These are phyloP conservation scores for Trichoderma simmonsii DNA, from an alignment of 2,329 filamentous ascomycete genomes.

Conservation along the genomic window DNA sequence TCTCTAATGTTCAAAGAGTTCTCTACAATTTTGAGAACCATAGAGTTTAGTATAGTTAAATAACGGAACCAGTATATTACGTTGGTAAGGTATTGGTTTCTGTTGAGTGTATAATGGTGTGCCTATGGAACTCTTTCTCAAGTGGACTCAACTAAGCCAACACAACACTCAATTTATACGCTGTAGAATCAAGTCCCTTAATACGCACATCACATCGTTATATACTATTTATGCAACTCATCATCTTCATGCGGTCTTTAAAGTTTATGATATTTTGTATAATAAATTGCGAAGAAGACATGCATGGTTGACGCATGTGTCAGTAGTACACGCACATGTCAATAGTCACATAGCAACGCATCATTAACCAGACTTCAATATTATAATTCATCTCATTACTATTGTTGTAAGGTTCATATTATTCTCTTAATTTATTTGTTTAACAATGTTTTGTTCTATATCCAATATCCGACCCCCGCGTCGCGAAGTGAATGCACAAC, in stretches of 20 bases:
- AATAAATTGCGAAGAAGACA: neutral
- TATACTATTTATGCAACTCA: neutral
- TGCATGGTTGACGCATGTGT: too few species aligned
- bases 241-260: neutral
- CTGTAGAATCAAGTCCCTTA: neutral
- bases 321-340: too few species aligned
- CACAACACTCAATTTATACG: neutral
- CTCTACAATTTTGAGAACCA: neutral
- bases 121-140: neutral
- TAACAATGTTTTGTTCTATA: neutral
- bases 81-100: neutral
- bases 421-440: neutral
- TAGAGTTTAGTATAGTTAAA: neutral
- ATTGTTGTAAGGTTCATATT: neutral
- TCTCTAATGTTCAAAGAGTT: neutral
- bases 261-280: neutral
- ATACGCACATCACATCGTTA: neutral
- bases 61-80: neutral
- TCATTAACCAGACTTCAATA: too few species aligned
- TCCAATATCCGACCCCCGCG: neutral
- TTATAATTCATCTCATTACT: neutral
- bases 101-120: neutral
- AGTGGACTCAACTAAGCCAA: neutral
- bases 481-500: neutral
- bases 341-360: too few species aligned